phyloP scores from a whole-genome alignment of 225 moss, liverwort and hornwort genomes.

The Physcomitrellopsis africana region DNA sequence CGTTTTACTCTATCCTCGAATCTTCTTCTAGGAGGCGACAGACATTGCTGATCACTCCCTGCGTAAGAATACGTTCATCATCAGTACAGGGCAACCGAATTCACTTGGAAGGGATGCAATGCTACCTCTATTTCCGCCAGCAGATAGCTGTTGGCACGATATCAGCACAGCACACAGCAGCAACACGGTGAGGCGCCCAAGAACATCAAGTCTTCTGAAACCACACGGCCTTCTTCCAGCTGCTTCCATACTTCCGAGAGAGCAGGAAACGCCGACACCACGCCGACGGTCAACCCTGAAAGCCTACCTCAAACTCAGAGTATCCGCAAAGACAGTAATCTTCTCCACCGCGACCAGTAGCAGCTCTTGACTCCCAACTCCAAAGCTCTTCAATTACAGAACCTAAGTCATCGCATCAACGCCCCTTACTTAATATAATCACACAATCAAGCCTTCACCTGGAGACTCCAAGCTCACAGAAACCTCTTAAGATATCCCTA shows the following conservation, averaged over 20 bases:
- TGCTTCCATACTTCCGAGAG: constrained; percentile 20
- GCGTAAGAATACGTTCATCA: neutral
- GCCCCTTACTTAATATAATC: too few relatives aligned
- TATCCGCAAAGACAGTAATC: neutral
- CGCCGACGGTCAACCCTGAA: neutral
- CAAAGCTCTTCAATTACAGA: too few relatives aligned
- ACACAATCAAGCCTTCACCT: too few relatives aligned
- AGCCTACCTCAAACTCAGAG: neutral
- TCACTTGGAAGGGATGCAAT: neutral
- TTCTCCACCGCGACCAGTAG: neutral
- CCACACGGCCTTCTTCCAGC: constrained; percentile 6
- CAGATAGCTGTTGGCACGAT: neutral
- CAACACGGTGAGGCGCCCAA: constrained; percentile 11
- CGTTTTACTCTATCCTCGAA: too few relatives aligned
- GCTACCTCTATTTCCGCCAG: constrained; percentile 33
- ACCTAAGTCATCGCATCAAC: too few relatives aligned
- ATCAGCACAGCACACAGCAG: constrained; percentile 9
- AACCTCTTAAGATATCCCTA: too few relatives aligned
- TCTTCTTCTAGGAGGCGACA: too few relatives aligned
- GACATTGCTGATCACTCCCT: neutral
- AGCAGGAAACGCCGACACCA: neutral
- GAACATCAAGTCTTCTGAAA: neutral
- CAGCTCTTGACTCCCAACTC: neutral
- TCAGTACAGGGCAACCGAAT: neutral
- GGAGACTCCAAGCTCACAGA: too few relatives aligned